A percentile compares a stretch with the other conserved stretches of the same genome.
phyloP scores from a whole-genome alignment of 345 rosid species.

The Gossypium anomalum region DNA sequence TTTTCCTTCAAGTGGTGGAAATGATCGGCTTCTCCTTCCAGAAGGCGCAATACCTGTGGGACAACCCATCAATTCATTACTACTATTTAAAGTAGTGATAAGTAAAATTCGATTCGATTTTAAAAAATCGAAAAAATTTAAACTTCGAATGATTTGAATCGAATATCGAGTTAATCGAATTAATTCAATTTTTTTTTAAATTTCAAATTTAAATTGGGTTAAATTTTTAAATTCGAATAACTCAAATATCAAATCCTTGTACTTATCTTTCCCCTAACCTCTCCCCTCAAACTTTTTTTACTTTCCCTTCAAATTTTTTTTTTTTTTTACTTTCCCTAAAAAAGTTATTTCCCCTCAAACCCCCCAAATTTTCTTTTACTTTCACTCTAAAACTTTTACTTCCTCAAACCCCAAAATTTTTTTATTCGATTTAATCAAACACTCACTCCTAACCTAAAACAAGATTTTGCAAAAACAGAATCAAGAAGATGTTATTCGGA shows the following conservation, averaged over 20 bases:
- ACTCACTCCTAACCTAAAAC: too few species aligned
- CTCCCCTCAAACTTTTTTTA: too few species aligned
- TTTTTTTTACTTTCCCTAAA: too few species aligned
- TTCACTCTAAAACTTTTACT: accelerated
- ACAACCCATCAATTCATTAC: neutral
- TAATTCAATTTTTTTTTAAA: accelerated
- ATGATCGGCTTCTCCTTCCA: constrained; percentile 38
- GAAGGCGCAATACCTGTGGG: constrained; percentile 44
- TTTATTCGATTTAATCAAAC: neutral
- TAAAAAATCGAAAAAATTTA: neutral
- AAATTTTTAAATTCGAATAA: too few species aligned
- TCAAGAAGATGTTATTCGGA: too few species aligned
- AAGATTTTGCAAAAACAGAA: too few species aligned
- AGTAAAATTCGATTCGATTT: neutral
- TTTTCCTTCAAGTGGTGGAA: constrained; percentile 23
- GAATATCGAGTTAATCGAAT: accelerated
- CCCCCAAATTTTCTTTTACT: too few species aligned
- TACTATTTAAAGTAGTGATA: neutral
- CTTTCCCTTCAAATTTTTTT: too few species aligned
- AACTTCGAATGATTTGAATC: accelerated
- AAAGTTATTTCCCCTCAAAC: too few species aligned
- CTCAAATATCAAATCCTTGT: too few species aligned
- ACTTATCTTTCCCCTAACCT: too few species aligned
- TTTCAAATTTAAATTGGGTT: accelerated
- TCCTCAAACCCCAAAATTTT: accelerated